Base-by-base conservation (phyloP, 2,329 filamentous ascomycete species). In the Talaromyces sp. region DNA sequence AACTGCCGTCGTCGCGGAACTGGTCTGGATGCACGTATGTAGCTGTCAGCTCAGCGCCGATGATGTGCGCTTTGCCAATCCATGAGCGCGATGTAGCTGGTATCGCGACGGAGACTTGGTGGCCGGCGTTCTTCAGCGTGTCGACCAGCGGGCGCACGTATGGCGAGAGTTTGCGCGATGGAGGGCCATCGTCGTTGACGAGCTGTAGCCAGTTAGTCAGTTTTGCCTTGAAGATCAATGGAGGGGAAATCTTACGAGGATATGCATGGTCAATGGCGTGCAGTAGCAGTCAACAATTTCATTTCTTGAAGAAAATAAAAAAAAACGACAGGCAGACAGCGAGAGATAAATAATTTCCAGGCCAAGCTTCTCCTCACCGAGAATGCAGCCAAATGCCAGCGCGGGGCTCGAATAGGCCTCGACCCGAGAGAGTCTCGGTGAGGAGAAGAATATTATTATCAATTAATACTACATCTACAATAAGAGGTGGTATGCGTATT, bases 11-110 rank as follows among this genome's bases (percentile, higher is more conserved):
- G 63, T 82, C 73, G 61, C 75, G 74, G 32, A 85, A 80, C 9
- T 81, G 80, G 42, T 78, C 78, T 0, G 84, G 84, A 4, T 87
- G 88, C 75, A 92, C 95, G 79, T 93, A 96, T 47, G 84, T 81
- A 7, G 91, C 92, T 75, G 88, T 90, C 64, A 95, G 83, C 1
- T 88, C 87, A 74, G 92, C 88, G 65, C 92, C 92, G 70, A 96
- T 93, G 71, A 97, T 88, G 77, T 97, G 93, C 1, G 93, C 93
- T 80, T 97, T 97, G 68, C 92, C 92, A 72, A 97, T 96, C 93
- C 93, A 97, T 22, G 91, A 96, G 58, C 93, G 88, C 74, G 96
- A 93, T 5, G 87, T 87, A 72, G 96, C 85, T 7, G 93, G 93
- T 39, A 97, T 85, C 67, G 92, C 91, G 64, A 97, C 92, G 15